Evolutionary conservation across 352 stramenopile genomes (phyloP), one percentile per base, ranked within the genome.

Genomic region (Peronospora farinosa): DNA sequence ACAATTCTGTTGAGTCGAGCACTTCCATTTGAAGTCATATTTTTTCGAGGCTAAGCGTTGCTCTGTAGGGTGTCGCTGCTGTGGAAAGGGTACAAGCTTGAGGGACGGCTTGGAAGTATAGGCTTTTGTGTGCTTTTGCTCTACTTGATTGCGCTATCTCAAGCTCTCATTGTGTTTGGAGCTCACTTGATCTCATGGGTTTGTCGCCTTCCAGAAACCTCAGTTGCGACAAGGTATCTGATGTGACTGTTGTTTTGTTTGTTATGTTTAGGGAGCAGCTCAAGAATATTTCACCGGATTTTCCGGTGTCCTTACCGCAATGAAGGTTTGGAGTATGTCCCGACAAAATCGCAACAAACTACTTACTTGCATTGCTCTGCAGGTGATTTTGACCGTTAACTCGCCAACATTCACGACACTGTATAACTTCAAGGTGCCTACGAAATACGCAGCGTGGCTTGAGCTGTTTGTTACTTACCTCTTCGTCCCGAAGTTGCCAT

Each of bases 391-490:
- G 39, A 90, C 89, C 41, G 63, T 88, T 31, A 74, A 79, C 10
- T 88, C 74, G 8, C 85, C 85, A 13, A 55, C 67, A 4, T 78
- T 78, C 13, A 75, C 78, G 7, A 69, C 54, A 0, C 51, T 95
- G 0, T 79, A 88, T 54, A 78, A 69, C 19, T 81, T 96, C 31
- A 60, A 63, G 16, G 66, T 96, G 11, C 83, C 84, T 6, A 92
- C 84, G 2, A 91, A 93, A 42, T 95, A 95, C 38, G 84, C 74
- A 5, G 72, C 88, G 16, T 96, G 87, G 86, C 65, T 95, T 2
- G 88, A 96, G 59, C 64, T 96, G 11, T 50, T 92, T 11, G 44
- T 93, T 21, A 92, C 93, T 3, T 86, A 92, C 40, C 28, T 90
- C 13, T 53, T 95, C 15, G 80, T 95, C 0, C 86, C 73, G 0